Evolutionary conservation across 345 rosid genomes (phyloP).

Genomic region (Reutealis trisperma): DNA sequence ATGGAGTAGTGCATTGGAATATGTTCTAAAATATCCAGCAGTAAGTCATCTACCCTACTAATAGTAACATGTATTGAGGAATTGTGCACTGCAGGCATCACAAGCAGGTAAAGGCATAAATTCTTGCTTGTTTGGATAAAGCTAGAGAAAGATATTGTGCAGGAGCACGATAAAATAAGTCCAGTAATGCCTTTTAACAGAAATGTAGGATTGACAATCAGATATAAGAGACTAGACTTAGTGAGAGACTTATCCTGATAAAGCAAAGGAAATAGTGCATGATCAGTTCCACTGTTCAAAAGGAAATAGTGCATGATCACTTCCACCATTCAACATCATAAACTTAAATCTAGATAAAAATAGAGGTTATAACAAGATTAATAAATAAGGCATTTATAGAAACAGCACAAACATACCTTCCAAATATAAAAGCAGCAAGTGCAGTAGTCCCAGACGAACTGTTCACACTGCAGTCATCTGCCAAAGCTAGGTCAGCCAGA

Average conservation of each 20-base stretch:
- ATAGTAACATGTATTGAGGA: not conserved
- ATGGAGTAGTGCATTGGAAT: not conserved
- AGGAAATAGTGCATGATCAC: not conserved
- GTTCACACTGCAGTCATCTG: conserved; percentile 55
- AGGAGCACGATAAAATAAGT: not conserved
- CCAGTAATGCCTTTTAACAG: not conserved
- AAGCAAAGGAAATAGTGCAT: not conserved
- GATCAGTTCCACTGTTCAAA: not conserved
- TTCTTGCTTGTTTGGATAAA: not conserved
- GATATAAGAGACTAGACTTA: not conserved
- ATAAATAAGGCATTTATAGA: not conserved
- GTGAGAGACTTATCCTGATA: not conserved
- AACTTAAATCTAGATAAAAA: not conserved
- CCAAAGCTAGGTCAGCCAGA: conserved; percentile 70
- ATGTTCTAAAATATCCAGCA: not conserved
- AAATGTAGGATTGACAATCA: not conserved
- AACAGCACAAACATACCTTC: conserved; percentile 45
- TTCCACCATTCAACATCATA: not conserved
- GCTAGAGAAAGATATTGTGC: no score
- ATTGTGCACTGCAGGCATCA: not conserved
- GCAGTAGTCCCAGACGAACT: conserved; percentile 90
- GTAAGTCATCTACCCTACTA: not conserved
- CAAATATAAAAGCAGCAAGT: conserved; percentile 68
- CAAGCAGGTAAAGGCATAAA: not conserved
- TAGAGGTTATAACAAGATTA: not conserved